Evolutionary conservation across 345 rosid species (phyloP).

Genomic region (Microthlaspi erraticum): DNA sequence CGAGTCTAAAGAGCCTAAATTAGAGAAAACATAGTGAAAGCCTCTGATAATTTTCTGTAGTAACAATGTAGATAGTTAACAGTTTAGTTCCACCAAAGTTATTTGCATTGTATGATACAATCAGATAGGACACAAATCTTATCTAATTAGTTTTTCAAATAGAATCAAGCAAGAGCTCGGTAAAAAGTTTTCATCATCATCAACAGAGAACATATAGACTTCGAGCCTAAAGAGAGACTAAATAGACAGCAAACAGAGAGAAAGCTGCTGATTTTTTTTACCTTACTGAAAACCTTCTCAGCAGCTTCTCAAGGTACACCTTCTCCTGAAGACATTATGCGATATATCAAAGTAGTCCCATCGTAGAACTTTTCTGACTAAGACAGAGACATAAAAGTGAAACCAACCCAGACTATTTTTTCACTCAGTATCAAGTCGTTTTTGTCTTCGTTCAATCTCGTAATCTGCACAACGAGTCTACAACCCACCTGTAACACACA

Average conservation of each 20-base stretch:
- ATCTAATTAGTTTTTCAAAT: background rate
- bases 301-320: no score
- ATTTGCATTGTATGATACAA: no score
- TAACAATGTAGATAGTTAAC: no score
- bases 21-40: background rate
- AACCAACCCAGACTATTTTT: constrained; percentile 76
- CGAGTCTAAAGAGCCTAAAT: background rate
- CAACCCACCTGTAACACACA: constrained; percentile 67
- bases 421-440: constrained; percentile 85
- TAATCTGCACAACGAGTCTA: constrained; percentile 57
- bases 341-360: no score
- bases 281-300: constrained; percentile 92
- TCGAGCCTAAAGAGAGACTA: background rate
- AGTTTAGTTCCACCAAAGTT: no score
- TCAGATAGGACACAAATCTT: no score
- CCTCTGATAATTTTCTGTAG: no score
- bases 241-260: background rate
- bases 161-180: background rate
- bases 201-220: constrained; percentile 11
- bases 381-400: background rate
- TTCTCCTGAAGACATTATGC: no score
- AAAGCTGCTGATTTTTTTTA: constrained; percentile 24
- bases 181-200: constrained; percentile 9
- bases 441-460: constrained; percentile 69
- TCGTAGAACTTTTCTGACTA: no score